Evolutionary conservation across 345 rosid species (phyloP).

Genomic region (Eutrema heterophyllum): DNA sequence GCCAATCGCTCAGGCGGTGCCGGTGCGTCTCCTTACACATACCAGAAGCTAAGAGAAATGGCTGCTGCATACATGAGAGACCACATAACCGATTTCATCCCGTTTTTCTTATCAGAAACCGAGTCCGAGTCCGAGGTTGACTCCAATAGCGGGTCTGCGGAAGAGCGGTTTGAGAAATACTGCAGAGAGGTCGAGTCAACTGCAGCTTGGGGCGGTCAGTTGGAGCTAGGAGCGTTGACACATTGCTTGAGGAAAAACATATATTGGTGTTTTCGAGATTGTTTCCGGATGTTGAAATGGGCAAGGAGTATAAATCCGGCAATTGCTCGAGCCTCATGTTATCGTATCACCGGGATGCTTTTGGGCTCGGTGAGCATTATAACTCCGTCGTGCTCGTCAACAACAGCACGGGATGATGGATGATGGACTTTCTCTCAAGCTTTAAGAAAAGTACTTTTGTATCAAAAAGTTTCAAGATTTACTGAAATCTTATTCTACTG

Average conservation of each 20-base stretch:
- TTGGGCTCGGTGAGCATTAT: conserved; percentile 57
- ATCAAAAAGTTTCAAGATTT: background rate
- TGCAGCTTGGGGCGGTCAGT: conserved; percentile 34
- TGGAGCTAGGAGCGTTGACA: conserved; percentile 35
- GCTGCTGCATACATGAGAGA: conserved; percentile 80
- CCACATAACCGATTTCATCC: conserved; percentile 50
- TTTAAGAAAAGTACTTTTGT: conserved; percentile 20
- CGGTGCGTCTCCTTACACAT: conserved; percentile 56
- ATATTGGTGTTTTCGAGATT: conserved; percentile 31
- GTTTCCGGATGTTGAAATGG: conserved; percentile 36
- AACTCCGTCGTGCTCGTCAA: conserved; percentile 35
- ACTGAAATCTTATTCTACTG: no score
- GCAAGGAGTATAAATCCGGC: no score
- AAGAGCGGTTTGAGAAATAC: conserved; percentile 35
- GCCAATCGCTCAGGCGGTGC: conserved; percentile 49
- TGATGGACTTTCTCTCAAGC: background rate
- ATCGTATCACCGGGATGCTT: conserved; percentile 51
- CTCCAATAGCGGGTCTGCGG: background rate
- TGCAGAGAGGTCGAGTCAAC: conserved; percentile 34
- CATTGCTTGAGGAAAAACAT: conserved; percentile 35
- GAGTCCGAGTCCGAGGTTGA: conserved; percentile 4
- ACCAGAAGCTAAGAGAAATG: conserved; percentile 68
- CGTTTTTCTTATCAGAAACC: conserved; percentile 42
- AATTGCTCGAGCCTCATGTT: conserved; percentile 28
- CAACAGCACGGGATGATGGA: conserved; percentile 1